A percentile compares a stretch with the other conserved stretches of the same genome.
Conservation (phyloP, 2,329 filamentous ascomycete species). For the Talaromyces sp. region DNA sequence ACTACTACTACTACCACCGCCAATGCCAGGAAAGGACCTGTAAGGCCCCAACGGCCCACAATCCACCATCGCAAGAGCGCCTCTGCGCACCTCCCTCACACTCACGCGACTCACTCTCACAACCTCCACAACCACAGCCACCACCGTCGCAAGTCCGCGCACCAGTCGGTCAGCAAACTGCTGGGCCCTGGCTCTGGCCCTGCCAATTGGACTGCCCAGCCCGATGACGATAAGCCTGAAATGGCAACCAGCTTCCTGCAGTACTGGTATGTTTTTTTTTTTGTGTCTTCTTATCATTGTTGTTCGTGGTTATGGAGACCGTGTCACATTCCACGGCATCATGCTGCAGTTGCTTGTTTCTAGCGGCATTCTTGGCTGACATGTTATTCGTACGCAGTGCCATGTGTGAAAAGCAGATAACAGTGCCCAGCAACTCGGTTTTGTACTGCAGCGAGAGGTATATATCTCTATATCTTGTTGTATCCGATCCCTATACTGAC, state of each 20-base stretch:
- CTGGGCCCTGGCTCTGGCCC: conserved; percentile 21
- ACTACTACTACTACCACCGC: conserved; percentile 20
- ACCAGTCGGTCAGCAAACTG: conserved; percentile 28
- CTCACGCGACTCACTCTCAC: neutral
- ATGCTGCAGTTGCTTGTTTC: neutral
- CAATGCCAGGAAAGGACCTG: conserved; percentile 22
- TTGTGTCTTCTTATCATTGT: neutral
- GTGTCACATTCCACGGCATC: conserved; percentile 11
- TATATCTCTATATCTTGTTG: neutral
- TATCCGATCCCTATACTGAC: neutral
- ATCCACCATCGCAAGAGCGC: conserved; percentile 28
- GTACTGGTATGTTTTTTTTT: conserved; percentile 35
- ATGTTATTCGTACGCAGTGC: conserved; percentile 39
- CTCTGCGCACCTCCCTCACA: conserved; percentile 3
- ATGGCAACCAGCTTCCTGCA: conserved; percentile 43
- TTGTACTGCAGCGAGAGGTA: conserved; percentile 63
- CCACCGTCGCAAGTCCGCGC: conserved; percentile 14
- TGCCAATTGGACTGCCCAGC: conserved; percentile 13
- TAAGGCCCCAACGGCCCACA: conserved; percentile 24
- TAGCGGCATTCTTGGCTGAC: conserved; percentile 19
- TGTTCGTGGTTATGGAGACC: neutral
- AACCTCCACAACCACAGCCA: neutral
- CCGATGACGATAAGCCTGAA: conserved; percentile 26
- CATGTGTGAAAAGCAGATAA: conserved; percentile 62
- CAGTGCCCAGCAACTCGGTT: conserved; percentile 54